phyloP scores from a whole-genome alignment of 352 stramenopile genomes.

The Globisporangium parvum region DNA sequence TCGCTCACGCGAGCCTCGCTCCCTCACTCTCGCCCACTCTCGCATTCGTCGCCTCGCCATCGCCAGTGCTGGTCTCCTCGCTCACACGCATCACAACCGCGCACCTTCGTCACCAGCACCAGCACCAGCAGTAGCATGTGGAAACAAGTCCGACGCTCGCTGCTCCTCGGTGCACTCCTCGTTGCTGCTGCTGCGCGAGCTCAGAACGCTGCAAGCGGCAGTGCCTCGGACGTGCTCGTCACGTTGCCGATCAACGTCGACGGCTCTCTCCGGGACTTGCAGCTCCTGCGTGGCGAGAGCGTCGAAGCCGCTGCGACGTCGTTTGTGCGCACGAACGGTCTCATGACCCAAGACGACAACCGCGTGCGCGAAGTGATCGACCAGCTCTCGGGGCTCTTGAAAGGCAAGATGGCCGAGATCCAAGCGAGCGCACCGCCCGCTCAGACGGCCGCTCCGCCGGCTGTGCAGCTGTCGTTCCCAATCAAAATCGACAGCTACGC shows the following conservation, averaged over 20 bases:
- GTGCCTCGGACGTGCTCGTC: conserved; percentile 46
- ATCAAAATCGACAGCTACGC: conserved; percentile 47
- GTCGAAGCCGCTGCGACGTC: conserved; percentile 51
- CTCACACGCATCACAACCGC: not conserved
- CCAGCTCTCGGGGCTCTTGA: conserved; percentile 59
- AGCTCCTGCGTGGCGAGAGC: conserved; percentile 65
- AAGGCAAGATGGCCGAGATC: conserved; percentile 53
- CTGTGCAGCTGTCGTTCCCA: conserved; percentile 54
- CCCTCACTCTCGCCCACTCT: not conserved
- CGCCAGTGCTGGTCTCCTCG: not conserved
- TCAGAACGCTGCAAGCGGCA: conserved; percentile 21
- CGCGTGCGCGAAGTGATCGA: conserved; percentile 52
- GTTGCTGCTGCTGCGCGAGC: conserved; percentile 8
- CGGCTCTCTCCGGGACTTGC: conserved; percentile 46
- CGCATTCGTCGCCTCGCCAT: not conserved
- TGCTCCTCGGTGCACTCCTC: conserved; percentile 25
- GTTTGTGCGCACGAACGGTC: conserved; percentile 57
- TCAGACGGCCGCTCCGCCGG: conserved; percentile 14
- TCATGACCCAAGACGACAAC: conserved; percentile 44
- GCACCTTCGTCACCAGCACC: not conserved
- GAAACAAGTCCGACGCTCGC: conserved; percentile 8
- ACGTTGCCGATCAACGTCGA: conserved; percentile 64
- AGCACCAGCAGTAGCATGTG: conserved; percentile 6
- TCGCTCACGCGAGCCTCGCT: no score
- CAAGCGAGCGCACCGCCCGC: conserved; percentile 15